Conservation (phyloP, 2,329 filamentous ascomycete species). For the Fusarium chlamydosporum region DNA sequence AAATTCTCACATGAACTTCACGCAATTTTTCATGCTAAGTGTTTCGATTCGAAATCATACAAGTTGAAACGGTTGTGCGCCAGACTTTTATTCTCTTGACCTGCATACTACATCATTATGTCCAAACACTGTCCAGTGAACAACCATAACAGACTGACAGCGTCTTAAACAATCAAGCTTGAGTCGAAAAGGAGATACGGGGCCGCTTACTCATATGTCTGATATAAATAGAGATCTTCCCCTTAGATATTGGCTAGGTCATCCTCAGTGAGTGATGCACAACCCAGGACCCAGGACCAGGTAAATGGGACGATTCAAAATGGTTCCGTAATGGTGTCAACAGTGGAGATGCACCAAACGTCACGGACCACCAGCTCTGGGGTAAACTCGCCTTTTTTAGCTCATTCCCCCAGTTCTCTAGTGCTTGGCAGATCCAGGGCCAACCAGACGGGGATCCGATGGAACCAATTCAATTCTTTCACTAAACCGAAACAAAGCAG, state of each 20-base stretch:
- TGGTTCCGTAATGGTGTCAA: conserved; percentile 7
- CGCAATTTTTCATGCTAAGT: too few relatives aligned
- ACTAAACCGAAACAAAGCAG: neutral
- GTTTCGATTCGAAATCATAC: too few relatives aligned
- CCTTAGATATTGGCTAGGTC: neutral
- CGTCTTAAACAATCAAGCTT: too few relatives aligned
- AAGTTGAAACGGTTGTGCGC: too few relatives aligned
- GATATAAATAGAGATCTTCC: too few relatives aligned
- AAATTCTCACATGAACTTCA: too few relatives aligned
- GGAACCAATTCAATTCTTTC: neutral
- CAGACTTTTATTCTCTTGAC: too few relatives aligned
- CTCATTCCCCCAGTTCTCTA: neutral
- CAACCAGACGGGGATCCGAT: neutral
- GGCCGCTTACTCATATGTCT: too few relatives aligned
- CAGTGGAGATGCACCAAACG: neutral
- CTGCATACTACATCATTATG: too few relatives aligned
- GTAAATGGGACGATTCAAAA: neutral
- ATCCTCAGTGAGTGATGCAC: neutral
- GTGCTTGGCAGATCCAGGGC: conserved; percentile 4
- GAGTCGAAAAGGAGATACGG: too few relatives aligned
- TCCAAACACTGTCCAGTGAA: too few relatives aligned
- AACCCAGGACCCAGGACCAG: neutral
- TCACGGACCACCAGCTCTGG: conserved; percentile 1
- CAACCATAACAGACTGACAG: too few relatives aligned
- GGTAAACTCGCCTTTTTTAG: conserved; percentile 12